phyloP scores from a whole-genome alignment of 202 grass and related monocot genomes.

The Saccharum hybrid region DNA sequence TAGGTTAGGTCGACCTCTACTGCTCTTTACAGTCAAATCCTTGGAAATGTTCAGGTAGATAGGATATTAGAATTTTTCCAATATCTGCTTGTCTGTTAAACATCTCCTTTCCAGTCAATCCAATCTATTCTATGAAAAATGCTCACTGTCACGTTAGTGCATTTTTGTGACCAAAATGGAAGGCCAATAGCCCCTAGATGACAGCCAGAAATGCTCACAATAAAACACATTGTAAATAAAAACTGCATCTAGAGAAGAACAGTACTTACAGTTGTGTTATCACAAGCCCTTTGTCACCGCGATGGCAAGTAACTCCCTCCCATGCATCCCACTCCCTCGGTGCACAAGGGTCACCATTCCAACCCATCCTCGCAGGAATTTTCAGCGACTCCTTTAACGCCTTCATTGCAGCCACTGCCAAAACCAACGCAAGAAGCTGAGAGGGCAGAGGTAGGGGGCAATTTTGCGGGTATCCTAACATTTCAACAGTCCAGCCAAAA shows the following conservation, averaged over 20 bases:
- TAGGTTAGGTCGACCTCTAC: no score
- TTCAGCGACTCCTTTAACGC: constrained; percentile 78
- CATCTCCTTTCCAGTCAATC: background rate
- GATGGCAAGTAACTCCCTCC: constrained; percentile 95
- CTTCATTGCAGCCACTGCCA: constrained; percentile 80
- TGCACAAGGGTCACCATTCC: constrained; percentile 94
- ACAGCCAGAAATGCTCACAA: background rate
- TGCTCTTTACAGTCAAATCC: no score
- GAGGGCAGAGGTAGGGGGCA: background rate
- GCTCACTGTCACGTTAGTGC: background rate
- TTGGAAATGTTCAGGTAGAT: background rate
- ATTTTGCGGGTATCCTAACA: constrained; percentile 25
- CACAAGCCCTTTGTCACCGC: constrained; percentile 63
- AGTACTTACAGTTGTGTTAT: constrained; percentile 81
- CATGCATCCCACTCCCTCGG: constrained; percentile 89
- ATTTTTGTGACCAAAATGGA: background rate
- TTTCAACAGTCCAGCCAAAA: background rate
- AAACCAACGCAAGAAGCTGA: constrained; percentile 16
- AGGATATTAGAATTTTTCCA: background rate
- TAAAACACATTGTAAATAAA: background rate
- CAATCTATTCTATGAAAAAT: background rate
- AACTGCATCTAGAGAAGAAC: constrained; percentile 5
- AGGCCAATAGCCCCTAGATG: background rate
- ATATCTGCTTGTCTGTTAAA: background rate
- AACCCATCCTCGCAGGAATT: constrained; percentile 94